Base-by-base conservation (phyloP, 1,284 basidiomycete genomes). In the Cryptococcus neoformans region DNA sequence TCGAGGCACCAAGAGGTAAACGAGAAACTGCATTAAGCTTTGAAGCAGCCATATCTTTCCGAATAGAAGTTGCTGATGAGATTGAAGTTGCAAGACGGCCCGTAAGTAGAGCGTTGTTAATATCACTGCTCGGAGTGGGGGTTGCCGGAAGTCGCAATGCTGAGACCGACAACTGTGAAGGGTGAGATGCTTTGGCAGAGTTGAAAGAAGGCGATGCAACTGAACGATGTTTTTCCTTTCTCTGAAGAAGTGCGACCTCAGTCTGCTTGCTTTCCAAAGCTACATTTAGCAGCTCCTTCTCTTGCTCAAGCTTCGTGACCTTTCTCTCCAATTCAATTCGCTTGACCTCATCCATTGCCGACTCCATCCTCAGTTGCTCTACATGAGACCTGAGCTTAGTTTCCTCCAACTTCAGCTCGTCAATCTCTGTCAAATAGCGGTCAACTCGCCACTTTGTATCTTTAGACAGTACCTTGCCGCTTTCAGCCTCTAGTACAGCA, bases 211-310 rank as follows among this genome's bases (percentile, higher is more conserved):
- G 41, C 14, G 45, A 36, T 39, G 54, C 39, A n/a, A 48, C 49
- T 11, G 49, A 21, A 37, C 47, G 54, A 21, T 36, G 28, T 37
- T 58, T 54, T 7, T 57, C 38, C 44, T 61, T 55, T 1, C 68
- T 57, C 40, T 65, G 56, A 12, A 64, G 44, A 14, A 71, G 52
- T 9, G 53, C 54, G 42, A 72, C 50, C 54, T 72, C 67, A 40
- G 62, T 56, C 51, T 63, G 57, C 54, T 69, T 70, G 45, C 60
- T 62, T 35, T 70, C 68, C 50, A 72, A 53, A n/a, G 68, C 68
- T 8, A 68, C 64, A 47, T 72, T 68, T 52, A 70, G 49, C 44
- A 72, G 44, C 56, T 69, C 67, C 54, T 67, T 67, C 40, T 72
- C 70, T 42, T 70, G 57, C 50, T 64, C 63, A 16, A 70, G 50